Percentiles rank a stretch among this genome's conserved stretches.
phyloP scores from a whole-genome alignment of 257 asterid species.

The Solanum arcanum region DNA sequence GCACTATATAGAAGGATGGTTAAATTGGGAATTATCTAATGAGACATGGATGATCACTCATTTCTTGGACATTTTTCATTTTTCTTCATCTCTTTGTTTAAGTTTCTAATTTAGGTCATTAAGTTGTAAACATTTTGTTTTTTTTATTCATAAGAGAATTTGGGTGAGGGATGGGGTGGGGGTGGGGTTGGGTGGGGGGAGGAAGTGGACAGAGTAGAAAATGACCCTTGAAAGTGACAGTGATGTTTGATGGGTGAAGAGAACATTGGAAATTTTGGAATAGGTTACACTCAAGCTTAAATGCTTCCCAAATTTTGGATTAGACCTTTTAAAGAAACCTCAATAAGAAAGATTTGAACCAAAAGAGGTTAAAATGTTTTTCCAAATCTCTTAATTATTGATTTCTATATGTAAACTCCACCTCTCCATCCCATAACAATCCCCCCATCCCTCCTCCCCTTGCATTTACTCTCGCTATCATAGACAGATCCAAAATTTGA shows the following conservation, averaged over 20 bases:
- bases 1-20: neutral
- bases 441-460: neutral
- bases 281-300: conserved; percentile 26
- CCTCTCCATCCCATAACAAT: neutral
- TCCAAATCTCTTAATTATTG: neutral
- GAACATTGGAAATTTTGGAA: conserved; percentile 20
- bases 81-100: neutral
- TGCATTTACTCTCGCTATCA: neutral
- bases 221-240: conserved; percentile 33
- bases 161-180: neutral
- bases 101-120: neutral
- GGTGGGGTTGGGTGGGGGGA: neutral
- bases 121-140: neutral
- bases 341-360: neutral
- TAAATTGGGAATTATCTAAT: conserved; percentile 7
- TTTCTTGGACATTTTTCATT: conserved; percentile 1
- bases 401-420: neutral
- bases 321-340: conserved; percentile 1
- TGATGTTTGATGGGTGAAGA: conserved; percentile 24
- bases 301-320: conserved; percentile 10
- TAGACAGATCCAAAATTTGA: neutral
- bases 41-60: neutral
- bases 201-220: conserved; percentile 21
- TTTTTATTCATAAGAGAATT: neutral
- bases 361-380: neutral